Evolutionary conservation across 2,329 filamentous ascomycete genomes (phyloP).

Genomic region (Endothia cerciana): DNA sequence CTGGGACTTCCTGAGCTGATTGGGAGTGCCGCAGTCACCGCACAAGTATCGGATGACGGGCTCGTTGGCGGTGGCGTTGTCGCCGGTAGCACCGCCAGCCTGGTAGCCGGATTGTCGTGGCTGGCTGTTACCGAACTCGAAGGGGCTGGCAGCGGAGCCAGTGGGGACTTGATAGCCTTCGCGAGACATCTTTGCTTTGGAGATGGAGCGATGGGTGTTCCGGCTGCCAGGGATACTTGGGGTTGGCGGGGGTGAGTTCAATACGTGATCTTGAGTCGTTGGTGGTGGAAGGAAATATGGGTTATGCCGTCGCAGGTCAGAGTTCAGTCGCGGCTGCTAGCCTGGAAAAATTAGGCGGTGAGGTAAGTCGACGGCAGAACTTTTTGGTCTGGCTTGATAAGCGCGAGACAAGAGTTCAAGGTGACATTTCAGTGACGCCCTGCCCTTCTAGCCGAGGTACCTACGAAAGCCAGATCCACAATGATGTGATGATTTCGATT

Average conservation of each 20-base stretch:
- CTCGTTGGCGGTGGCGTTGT: conserved; percentile 50
- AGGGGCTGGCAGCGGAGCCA: conserved; percentile 47
- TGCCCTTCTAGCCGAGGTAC: conserved; percentile 23
- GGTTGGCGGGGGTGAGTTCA: neutral
- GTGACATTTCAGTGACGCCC: neutral
- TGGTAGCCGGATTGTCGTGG: conserved; percentile 34
- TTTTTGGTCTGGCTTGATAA: conserved; percentile 8
- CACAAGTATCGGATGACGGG: conserved; percentile 72
- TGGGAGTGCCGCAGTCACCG: conserved; percentile 82
- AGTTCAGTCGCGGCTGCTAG: neutral
- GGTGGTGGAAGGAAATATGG: conserved; percentile 1
- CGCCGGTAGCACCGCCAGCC: conserved; percentile 47
- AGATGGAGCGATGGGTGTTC: neutral
- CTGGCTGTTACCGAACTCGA: conserved; percentile 45
- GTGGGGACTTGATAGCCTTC: conserved; percentile 79
- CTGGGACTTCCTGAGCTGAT: conserved; percentile 75
- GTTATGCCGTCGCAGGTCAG: neutral
- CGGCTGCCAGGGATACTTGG: neutral
- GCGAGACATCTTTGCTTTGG: conserved; percentile 59
- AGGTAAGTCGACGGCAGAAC: conserved; percentile 26
- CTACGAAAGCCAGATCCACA: neutral
- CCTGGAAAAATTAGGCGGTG: conserved; percentile 31
- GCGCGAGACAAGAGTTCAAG: conserved; percentile 14
- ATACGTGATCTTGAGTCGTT: neutral
- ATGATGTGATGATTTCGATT: neutral